Evolutionary conservation across 1,284 basidiomycete genomes (phyloP), one percentile per base, ranked within the genome.

Genomic region (Ganoderma lucidum): DNA sequence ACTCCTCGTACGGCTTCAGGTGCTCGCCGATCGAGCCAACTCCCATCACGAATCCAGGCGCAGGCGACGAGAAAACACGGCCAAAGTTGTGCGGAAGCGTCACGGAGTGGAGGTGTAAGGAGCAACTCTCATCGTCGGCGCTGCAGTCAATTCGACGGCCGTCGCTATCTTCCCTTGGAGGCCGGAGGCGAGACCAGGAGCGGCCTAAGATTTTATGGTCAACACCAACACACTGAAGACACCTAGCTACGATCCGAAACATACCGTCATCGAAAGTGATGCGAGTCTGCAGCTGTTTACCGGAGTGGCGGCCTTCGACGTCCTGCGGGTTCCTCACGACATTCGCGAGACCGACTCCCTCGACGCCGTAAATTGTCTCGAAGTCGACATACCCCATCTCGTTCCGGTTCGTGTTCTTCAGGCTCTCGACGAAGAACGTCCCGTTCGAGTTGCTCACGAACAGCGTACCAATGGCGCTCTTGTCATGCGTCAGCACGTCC

Each of bases 401-500:
- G 78, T 98, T 98, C 59, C 97, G 86, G 79, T 97, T 97, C 9
- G 97, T 99, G 78, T 97, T 91, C 77, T 91, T 88, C 66, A 99
- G 84, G 76, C 93, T 93, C 81, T 97, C 88, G n/a, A 97, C 93
- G 79, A 99, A 99, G 81, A 91, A 96, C 10, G 95, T 97, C 2
- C 98, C 98, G 73, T 98, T 95, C 53, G 92, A 94, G 80, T 98
- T 97, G 80, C 93, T 95, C 61, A 97, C 93, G 82, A 98, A 99
- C 5, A 99, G 84, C 2, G 96, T 97, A 1, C 97, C 97, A 28
- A 96, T 90, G 10, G 88, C 84, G 69, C 87, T 86, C 55, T 84
- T 83, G 64, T 95, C 90, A 65, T 93, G 90, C 4, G 94, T 85
- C 65, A 97, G 87, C 63, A 99, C 96, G 77, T 99, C 98, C 53